A percentile compares a stretch with the other conserved stretches of the same genome.
Conservation (phyloP, 75 land plant genomes). For the Gnetum montanum region DNA sequence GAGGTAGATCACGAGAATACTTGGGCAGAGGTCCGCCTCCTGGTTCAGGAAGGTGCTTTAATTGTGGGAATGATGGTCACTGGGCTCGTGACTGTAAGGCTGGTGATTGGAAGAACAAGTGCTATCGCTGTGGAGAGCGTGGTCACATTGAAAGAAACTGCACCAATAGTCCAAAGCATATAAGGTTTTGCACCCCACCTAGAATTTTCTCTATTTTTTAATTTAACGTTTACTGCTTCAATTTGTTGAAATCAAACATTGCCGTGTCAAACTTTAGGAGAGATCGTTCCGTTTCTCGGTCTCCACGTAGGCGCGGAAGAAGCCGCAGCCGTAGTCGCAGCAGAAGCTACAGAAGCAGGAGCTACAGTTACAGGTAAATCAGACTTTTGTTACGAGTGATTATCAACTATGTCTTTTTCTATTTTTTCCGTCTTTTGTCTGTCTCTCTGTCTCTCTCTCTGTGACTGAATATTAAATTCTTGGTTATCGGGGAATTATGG, state of each 20-base stretch:
- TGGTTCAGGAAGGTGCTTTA: slow-evolving; percentile 91
- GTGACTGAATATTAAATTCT: background rate
- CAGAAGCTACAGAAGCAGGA: slow-evolving; percentile 37
- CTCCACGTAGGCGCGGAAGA: slow-evolving; percentile 38
- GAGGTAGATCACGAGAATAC: slow-evolving; percentile 64
- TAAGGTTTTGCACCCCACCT: too few species aligned
- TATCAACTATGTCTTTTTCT: background rate
- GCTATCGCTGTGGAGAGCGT: slow-evolving; percentile 84
- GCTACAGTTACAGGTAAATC: slow-evolving; percentile 19
- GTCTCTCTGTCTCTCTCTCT: background rate
- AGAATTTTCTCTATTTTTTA: slow-evolving; percentile 11
- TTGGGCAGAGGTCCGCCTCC: slow-evolving; percentile 84
- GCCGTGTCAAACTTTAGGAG: slow-evolving; percentile 13
- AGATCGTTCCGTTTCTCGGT: slow-evolving; percentile 34
- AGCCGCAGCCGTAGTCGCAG: slow-evolving; percentile 48
- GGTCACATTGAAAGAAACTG: slow-evolving; percentile 90
- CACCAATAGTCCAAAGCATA: slow-evolving; percentile 79
- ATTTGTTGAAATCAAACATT: background rate
- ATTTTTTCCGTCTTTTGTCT: too few species aligned
- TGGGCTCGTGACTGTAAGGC: slow-evolving; percentile 98
- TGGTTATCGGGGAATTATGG: slow-evolving; percentile 3
- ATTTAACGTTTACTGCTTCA: background rate
- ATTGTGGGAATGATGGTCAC: slow-evolving; percentile 94
- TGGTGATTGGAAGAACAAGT: slow-evolving; percentile 94
- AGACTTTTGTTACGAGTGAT: background rate